A percentile compares a stretch with the other conserved stretches of the same genome.
These are phyloP conservation scores for Paraconiothyrium sp. DNA, from an alignment of 2,329 filamentous ascomycete species.

Conservation along the genomic window DNA sequence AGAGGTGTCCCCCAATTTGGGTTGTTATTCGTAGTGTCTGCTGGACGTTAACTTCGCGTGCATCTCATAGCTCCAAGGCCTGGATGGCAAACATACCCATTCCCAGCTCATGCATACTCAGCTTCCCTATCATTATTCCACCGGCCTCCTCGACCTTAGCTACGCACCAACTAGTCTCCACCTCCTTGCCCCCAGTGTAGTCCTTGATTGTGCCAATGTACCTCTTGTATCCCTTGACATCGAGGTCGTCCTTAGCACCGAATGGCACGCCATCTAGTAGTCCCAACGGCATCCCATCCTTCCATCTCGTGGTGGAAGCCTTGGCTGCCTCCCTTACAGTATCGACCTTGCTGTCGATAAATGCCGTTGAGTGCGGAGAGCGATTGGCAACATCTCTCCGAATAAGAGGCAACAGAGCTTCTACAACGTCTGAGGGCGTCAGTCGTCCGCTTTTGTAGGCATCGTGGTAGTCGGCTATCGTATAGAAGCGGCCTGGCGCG, in stretches of 20 bases:
- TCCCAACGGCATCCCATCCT: constrained; percentile 70
- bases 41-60: constrained; percentile 5
- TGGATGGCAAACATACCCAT: constrained; percentile 59
- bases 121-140: constrained; percentile 78
- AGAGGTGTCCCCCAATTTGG: constrained; percentile 75
- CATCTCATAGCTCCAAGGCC: not conserved
- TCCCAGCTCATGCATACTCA: constrained; percentile 83
- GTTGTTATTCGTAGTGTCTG: constrained; percentile 85
- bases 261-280: constrained; percentile 84
- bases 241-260: constrained; percentile 83
- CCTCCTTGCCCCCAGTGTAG: constrained; percentile 58
- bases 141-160: constrained; percentile 76
- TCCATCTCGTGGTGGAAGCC: constrained; percentile 77
- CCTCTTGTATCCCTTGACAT: constrained; percentile 74
- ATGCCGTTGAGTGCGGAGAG: constrained; percentile 75
- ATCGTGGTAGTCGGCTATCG: constrained; percentile 78
- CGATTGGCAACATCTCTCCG: constrained; percentile 64
- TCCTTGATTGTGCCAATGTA: constrained; percentile 72
- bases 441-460: constrained; percentile 74
- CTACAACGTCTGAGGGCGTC: constrained; percentile 76
- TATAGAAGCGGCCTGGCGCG: constrained; percentile 53
- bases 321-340: constrained; percentile 73
- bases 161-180: constrained; percentile 75
- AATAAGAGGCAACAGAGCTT: constrained; percentile 76
- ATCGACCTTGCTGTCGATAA: constrained; percentile 73